A percentile compares a stretch with the other conserved stretches of the same genome.
Conservation (phyloP, 2,329 filamentous ascomycete species). For the Corniculantispora saksenae region DNA sequence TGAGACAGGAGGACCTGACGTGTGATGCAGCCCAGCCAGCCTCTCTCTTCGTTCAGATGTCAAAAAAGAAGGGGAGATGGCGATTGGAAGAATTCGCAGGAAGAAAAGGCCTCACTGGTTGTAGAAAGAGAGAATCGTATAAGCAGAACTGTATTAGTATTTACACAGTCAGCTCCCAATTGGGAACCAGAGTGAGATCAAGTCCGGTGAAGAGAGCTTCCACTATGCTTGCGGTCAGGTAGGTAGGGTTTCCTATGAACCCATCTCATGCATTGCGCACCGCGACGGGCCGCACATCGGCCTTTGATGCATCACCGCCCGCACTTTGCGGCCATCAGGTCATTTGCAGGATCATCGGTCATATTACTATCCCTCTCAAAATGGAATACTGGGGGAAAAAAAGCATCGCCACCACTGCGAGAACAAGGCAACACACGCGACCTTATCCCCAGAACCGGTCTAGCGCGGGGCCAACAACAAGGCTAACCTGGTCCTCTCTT, state of each 20-base stretch:
- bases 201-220: too few relatives aligned
- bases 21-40: background rate
- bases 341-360: background rate
- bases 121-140: too few relatives aligned
- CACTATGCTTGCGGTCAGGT: too few relatives aligned
- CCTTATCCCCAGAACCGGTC: background rate
- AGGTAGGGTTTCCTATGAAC: too few relatives aligned
- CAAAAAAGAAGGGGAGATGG: background rate
- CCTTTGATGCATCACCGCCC: background rate
- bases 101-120: too few relatives aligned
- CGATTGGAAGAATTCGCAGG: too few relatives aligned
- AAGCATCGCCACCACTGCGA: background rate
- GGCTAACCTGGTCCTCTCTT: background rate
- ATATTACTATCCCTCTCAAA: background rate
- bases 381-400: background rate
- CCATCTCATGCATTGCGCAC: background rate
- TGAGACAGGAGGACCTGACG: constrained; percentile 9
- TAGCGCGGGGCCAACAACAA: constrained; percentile 11
- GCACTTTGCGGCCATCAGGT: background rate
- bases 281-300: background rate
- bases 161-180: too few relatives aligned
- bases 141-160: too few relatives aligned
- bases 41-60: background rate
- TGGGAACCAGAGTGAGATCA: too few relatives aligned
- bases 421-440: background rate